Conservation (phyloP, 2,329 filamentous ascomycete species). For the Aspergillus pseudoviridinutans region DNA sequence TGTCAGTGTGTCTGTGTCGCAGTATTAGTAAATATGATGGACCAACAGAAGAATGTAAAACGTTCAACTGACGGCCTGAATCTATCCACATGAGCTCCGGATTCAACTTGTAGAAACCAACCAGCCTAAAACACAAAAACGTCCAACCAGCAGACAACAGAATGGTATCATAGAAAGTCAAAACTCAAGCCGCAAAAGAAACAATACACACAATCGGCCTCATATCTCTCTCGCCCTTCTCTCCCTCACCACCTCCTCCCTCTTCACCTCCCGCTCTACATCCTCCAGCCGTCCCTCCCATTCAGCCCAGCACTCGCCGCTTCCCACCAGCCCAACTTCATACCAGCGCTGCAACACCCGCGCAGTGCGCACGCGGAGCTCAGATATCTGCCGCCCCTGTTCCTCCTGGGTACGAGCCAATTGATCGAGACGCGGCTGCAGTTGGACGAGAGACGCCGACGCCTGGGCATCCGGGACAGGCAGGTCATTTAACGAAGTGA, state of each 20-base stretch:
- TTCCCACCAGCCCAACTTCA: conserved; percentile 64
- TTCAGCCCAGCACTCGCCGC: conserved; percentile 65
- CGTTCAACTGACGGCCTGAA: too few relatives aligned
- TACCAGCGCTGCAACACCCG: conserved; percentile 66
- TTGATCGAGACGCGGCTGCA: conserved; percentile 40
- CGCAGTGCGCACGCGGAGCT: conserved; percentile 41
- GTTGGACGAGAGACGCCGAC: conserved; percentile 40
- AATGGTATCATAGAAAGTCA: background rate
- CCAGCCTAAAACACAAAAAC: background rate
- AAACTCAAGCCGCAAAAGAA: background rate
- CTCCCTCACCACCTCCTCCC: conserved; percentile 57
- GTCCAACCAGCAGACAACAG: background rate
- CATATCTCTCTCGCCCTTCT: conserved; percentile 48
- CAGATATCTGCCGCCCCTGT: conserved; percentile 38
- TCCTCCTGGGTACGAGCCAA: conserved; percentile 34
- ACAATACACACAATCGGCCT: conserved; percentile 15
- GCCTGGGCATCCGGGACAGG: conserved; percentile 41
- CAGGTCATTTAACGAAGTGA: conserved; percentile 47
- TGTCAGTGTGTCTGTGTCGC: too few relatives aligned
- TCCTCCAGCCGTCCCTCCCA: conserved; percentile 65
- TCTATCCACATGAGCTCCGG: too few relatives aligned
- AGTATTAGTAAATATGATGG: too few relatives aligned
- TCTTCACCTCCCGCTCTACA: conserved; percentile 62
- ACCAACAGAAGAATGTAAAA: too few relatives aligned
- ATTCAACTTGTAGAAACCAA: background rate